Conservation (phyloP, 345 rosid species). For the Murraya paniculata region DNA sequence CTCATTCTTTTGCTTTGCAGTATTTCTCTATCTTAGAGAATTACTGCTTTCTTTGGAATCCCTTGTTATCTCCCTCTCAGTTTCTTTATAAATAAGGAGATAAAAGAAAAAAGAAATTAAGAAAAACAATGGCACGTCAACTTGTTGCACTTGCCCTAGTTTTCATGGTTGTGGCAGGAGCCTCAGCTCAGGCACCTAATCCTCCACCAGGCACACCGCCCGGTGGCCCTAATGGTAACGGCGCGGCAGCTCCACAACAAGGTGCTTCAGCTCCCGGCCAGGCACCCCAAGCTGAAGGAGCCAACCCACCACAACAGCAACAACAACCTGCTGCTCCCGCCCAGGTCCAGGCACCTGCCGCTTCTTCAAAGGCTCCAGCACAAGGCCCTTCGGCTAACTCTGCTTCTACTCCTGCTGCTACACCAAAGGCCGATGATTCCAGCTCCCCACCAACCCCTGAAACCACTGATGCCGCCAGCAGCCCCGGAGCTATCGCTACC, state of each 20-base stretch:
- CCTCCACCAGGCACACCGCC: neutral
- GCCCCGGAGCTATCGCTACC: conserved; percentile 10
- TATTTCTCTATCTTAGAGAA: neutral
- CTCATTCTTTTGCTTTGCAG: neutral
- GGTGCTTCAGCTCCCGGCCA: neutral
- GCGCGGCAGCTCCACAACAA: conserved; percentile 3
- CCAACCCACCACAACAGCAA: neutral
- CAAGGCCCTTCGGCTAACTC: neutral
- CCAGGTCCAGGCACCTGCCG: neutral
- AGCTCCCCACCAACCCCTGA: conserved; percentile 23
- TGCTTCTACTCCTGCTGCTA: conserved; percentile 20
- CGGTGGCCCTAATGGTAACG: too few species aligned
- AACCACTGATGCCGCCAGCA: neutral
- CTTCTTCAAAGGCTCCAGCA: neutral
- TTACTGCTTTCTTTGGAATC: neutral
- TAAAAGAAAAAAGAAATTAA: too few species aligned
- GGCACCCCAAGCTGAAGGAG: neutral
- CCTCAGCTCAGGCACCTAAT: conserved; percentile 34
- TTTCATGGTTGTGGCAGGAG: conserved; percentile 26
- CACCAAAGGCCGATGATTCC: neutral
- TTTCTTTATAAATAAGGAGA: neutral
- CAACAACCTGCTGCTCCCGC: conserved; percentile 11
- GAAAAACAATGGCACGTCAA: conserved; percentile 8
- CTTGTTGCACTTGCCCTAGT: neutral
- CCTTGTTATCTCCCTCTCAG: neutral